Base-by-base conservation (phyloP, 371 early-diverging fungal genomes). In the Lichtheimia hyalospora region DNA sequence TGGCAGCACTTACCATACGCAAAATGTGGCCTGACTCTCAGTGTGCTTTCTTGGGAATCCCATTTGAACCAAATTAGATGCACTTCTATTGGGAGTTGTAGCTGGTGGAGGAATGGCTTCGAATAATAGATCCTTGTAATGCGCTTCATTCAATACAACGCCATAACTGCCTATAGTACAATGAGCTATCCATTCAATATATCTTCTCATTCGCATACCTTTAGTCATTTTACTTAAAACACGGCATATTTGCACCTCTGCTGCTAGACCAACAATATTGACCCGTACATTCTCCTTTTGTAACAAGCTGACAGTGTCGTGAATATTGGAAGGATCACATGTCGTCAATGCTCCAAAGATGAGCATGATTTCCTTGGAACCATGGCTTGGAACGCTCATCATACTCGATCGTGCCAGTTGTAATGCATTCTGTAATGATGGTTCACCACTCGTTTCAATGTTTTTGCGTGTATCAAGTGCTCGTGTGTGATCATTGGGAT, bases 241-340 rank as follows among this genome's bases (percentile, higher is more conserved):
- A 57, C 86, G 88, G 68, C 93, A 92, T 10, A 96, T 84, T 43
- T 89, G 89, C 28, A 98, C 92, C 60, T 98, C 96, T 21, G 97
- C 96, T 13, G 93, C 86, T 24, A 97, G 69, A 3, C 92, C 91
- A 34, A 98, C 87, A 63, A 96, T 85, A 20, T 89, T 92, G 2
- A 92, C 92, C 0, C 95, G 82, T 14, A 98, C 88, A 52, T 79
- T 73, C 34, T 92, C 88, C 13, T 70, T 60, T 50, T 81, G 79
- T 34, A 96, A 71, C 5, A 77, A 63, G n/a, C 75, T 74, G 49
- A 94, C 81, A 0, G 96, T 95, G 24, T 90, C 86, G 54, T 88
- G 82, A 21, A 97, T 95, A 61, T 96, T 86, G 0, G 92, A 89
- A 0, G 98, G 97, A 69, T 97, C 98, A 65, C 92, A 94, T 1